Conservation (phyloP, 352 stramenopile genomes). For the Pythium phragmiticola region DNA sequence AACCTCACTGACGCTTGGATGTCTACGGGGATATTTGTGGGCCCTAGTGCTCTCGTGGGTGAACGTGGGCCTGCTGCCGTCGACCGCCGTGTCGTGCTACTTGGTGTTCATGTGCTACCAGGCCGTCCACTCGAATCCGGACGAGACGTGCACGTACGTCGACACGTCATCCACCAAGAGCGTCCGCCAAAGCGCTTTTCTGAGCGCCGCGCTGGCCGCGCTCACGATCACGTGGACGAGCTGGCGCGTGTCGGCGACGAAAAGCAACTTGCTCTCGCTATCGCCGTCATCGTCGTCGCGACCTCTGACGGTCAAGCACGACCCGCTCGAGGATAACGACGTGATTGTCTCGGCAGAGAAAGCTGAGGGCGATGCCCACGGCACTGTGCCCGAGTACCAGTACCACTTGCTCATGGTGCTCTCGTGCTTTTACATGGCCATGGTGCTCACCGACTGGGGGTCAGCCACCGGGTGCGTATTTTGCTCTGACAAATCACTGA, state of each 20-base stretch:
- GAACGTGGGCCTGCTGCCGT: constrained; percentile 59
- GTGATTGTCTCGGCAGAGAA: constrained; percentile 8
- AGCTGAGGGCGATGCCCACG: not conserved
- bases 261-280: constrained; percentile 52
- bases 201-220: constrained; percentile 45
- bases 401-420: constrained; percentile 78
- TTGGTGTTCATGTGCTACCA: constrained; percentile 74
- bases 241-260: constrained; percentile 65
- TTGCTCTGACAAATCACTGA: not conserved
- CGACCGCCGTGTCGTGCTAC: constrained; percentile 53
- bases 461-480: constrained; percentile 49
- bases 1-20: not conserved
- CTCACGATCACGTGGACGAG: constrained; percentile 61
- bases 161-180: constrained; percentile 32
- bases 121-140: constrained; percentile 62
- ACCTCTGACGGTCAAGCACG: not conserved
- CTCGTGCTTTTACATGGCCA: constrained; percentile 79
- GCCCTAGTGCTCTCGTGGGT: constrained; percentile 50
- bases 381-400: constrained; percentile 58
- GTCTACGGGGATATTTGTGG: not conserved
- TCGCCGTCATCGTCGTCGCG: constrained; percentile 28
- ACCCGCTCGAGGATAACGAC: constrained; percentile 3
- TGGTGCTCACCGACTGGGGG: constrained; percentile 81
- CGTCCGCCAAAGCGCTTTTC: constrained; percentile 37
- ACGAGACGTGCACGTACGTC: constrained; percentile 40